These are phyloP conservation scores for Trichoderma polysporum DNA, from an alignment of 2,329 filamentous ascomycete species.

Conservation along the genomic window DNA sequence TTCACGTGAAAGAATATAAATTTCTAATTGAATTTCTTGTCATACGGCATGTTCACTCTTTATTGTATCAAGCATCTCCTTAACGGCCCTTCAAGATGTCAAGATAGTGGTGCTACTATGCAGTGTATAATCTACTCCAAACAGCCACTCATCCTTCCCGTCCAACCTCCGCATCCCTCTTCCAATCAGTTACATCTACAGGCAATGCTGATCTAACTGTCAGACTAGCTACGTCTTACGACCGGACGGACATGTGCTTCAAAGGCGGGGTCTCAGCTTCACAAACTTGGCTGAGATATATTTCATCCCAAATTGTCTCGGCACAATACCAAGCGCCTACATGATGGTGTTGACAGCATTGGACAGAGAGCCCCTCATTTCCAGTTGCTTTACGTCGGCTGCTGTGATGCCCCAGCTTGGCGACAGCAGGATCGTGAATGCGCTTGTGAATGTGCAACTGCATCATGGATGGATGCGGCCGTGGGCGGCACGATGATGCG, in stretches of 20 bases:
- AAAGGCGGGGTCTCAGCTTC: neutral
- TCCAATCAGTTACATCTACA: neutral
- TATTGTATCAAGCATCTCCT: no score
- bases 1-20: no score
- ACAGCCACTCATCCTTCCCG: neutral
- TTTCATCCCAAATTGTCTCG: constrained; percentile 4
- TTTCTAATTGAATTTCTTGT: no score
- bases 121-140: neutral
- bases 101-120: neutral
- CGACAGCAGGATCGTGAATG: neutral
- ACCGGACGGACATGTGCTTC: neutral
- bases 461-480: neutral
- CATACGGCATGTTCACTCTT: no score
- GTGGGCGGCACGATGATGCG: neutral
- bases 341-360: neutral
- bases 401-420: neutral
- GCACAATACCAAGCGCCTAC: neutral
- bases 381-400: neutral
- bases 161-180: neutral
- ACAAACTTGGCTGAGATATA: neutral
- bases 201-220: neutral
- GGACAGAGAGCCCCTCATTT: neutral
- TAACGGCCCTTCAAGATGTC: no score
- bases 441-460: neutral
- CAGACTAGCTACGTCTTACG: neutral